phyloP scores from a whole-genome alignment of 2,329 filamentous ascomycete genomes.

The Microcyclosporella mali region DNA sequence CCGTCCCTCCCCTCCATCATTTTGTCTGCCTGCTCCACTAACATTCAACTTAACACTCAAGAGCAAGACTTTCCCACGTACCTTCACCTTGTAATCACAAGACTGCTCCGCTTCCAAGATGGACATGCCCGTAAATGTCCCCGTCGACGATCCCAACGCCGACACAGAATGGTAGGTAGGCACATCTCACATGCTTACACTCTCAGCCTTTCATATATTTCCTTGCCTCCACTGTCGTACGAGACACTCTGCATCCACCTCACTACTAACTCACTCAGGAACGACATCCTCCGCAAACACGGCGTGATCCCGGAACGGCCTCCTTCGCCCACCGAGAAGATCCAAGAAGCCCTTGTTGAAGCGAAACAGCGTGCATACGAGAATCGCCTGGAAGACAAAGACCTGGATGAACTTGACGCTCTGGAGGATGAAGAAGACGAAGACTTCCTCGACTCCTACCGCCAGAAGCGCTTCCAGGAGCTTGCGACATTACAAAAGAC shows the following conservation, averaged over 20 bases:
- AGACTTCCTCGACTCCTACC: conserved; percentile 78
- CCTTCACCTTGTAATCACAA: background rate
- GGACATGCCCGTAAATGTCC: conserved; percentile 61
- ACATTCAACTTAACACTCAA: background rate
- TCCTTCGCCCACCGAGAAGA: conserved; percentile 88
- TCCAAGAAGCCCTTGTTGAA: conserved; percentile 86
- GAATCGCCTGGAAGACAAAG: conserved; percentile 88
- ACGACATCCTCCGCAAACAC: conserved; percentile 95
- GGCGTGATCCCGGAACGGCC: conserved; percentile 97
- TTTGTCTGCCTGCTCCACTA: background rate
- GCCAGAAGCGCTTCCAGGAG: conserved; percentile 80
- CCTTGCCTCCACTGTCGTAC: conserved; percentile 4
- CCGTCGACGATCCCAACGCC: conserved; percentile 89
- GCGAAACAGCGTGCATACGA: conserved; percentile 79
- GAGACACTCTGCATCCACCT: conserved; percentile 1
- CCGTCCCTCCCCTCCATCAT: no score
- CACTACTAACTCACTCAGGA: conserved; percentile 53
- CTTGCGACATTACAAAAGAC: conserved; percentile 68
- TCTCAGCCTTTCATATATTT: background rate
- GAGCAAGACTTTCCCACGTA: background rate
- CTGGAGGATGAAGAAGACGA: conserved; percentile 96
- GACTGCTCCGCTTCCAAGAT: conserved; percentile 1
- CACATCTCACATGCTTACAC: background rate
- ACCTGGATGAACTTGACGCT: conserved; percentile 86
- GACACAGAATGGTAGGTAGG: conserved; percentile 86